These are phyloP conservation scores for Fonsecaea pugnacius DNA, from an alignment of 2,329 filamentous ascomycete species.

Conservation along the genomic window DNA sequence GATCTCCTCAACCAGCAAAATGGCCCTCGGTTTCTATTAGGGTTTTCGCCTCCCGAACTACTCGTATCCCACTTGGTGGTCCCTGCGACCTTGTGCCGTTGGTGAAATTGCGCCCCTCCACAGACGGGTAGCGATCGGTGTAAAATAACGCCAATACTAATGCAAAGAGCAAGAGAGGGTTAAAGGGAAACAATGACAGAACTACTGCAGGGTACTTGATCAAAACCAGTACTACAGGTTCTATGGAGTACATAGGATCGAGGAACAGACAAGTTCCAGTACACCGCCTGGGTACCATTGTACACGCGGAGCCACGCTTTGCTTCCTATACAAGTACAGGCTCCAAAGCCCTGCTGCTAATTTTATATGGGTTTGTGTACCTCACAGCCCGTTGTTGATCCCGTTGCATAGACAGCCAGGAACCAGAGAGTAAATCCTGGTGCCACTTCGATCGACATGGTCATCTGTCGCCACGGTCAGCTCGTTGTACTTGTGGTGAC, in stretches of 20 bases:
- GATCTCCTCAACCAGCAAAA: conserved; percentile 4
- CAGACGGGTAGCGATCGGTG: conserved; percentile 6
- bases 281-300: conserved; percentile 2
- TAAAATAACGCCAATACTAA: neutral
- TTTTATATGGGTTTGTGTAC: conserved; percentile 17
- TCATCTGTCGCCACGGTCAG: conserved; percentile 4
- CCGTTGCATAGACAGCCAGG: conserved; percentile 8
- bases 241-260: neutral
- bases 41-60: conserved; percentile 7
- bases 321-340: neutral
- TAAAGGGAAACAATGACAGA: neutral
- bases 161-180: neutral
- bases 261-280: neutral
- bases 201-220: conserved; percentile 1
- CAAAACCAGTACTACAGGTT: neutral
- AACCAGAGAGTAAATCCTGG: neutral
- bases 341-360: conserved; percentile 9
- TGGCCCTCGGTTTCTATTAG: conserved; percentile 3
- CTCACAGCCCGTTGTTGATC: conserved; percentile 21
- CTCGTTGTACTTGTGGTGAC: conserved; percentile 1
- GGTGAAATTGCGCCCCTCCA: conserved; percentile 13
- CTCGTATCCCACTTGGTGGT: conserved; percentile 7
- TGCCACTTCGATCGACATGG: conserved; percentile 9
- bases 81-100: conserved; percentile 15
- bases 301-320: neutral